Base-by-base conservation (phyloP, 768 basidiomycete genomes). In the Agrocybe pediades region DNA sequence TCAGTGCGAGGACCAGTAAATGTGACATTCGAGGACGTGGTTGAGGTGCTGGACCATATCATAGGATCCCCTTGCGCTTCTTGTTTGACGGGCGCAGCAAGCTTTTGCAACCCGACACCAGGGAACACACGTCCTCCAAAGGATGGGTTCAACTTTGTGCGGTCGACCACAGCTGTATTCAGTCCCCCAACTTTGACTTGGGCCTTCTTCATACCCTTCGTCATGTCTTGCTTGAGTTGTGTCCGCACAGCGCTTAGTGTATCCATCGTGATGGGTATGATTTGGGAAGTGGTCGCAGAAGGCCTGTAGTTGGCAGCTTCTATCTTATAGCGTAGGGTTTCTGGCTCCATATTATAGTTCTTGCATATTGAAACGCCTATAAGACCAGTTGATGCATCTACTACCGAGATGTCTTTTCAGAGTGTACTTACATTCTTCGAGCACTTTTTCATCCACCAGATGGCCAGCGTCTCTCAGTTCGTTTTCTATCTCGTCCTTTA, bases 291-390 rank as follows among this genome's bases (percentile, higher is more conserved):
- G 2, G 72, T 71, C 2, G 68, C 57, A 24, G 71, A 69, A 3
- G 71, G 49, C 5, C 55, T 70, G 56, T 76, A 74, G 62, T 76
- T 74, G 65, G 71, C 50, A 3, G 87, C 87, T 63, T 92, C 86
- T 77, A 86, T 84, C 65, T 90, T 91, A 68, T 74, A 91, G 36
- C 75, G 76, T 17, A 92, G 74, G 44, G 72, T 65, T 20, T 82
- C 75, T 19, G 84, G 75, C 25, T 71, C 58, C 33, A 86, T 29
- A 53, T 80, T 78, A 70, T 84, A 87, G 59, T 80, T 80, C 64
- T 79, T 74, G 65, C 90, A 92, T 55, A 91, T 74, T 21, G 76
- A 74, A 26, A 79, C 75, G 58, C 88, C 89, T 91, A 33, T 7
- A 24, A 46, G 50, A 51, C 40, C 8, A 43, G 11, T 49, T 11